These are phyloP conservation scores for Penicillium herquei DNA, from an alignment of 495 filamentous ascomycete species.

Conservation along the genomic window DNA sequence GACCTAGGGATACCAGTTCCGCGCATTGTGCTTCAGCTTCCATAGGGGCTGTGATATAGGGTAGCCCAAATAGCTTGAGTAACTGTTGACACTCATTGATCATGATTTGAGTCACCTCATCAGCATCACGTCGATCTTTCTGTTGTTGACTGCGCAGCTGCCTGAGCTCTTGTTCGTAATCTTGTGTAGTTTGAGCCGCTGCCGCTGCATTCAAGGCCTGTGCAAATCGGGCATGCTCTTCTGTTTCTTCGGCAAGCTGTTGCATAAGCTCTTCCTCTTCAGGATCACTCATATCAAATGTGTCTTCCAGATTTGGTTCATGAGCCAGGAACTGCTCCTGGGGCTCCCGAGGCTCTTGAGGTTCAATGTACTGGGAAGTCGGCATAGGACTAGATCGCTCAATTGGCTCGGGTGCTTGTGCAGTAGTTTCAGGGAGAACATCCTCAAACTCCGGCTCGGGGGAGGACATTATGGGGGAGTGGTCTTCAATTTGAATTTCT, in stretches of 20 bases:
- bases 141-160: slow-evolving; percentile 89
- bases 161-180: slow-evolving; percentile 84
- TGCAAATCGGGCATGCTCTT: slow-evolving; percentile 91
- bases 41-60: slow-evolving; percentile 97
- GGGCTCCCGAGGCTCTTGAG: no score
- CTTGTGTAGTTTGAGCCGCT: slow-evolving; percentile 59
- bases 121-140: slow-evolving; percentile 91
- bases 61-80: slow-evolving; percentile 84
- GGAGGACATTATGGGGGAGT: slow-evolving; percentile 24
- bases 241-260: slow-evolving; percentile 81
- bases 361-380: slow-evolving; percentile 4
- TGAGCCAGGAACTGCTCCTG: slow-evolving; percentile 23
- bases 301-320: slow-evolving; percentile 34
- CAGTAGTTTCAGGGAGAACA: slow-evolving; percentile 24
- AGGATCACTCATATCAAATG: slow-evolving; percentile 69
- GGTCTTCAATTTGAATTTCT: background rate
- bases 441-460: slow-evolving; percentile 56
- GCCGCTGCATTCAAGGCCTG: slow-evolving; percentile 71
- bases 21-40: slow-evolving; percentile 98
- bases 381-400: background rate
- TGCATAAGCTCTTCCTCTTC: slow-evolving; percentile 87
- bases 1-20: slow-evolving; percentile 75
- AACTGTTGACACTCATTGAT: slow-evolving; percentile 91
- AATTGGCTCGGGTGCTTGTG: slow-evolving; percentile 4
- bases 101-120: slow-evolving; percentile 94